Evolutionary conservation across 257 asterid species (phyloP), one percentile per base, ranked within the genome.

Genomic region (Ajuga chamaepitys): DNA sequence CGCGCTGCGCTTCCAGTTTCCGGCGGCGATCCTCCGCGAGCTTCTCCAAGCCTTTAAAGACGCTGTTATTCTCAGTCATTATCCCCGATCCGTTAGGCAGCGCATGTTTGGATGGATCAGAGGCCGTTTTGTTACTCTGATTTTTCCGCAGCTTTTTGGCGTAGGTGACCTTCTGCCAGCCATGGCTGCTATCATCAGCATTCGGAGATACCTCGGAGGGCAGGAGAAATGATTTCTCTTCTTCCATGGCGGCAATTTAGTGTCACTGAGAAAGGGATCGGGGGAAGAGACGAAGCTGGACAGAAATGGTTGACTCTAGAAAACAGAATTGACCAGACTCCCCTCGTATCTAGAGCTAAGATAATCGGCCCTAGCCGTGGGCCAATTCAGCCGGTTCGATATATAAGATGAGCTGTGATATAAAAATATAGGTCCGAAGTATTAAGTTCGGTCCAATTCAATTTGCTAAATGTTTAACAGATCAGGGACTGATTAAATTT

Each of bases 21-120:
- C 78, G 79, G 62, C 94, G 94, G 1, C 91, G 83, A 57, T 88
- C 96, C 79, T 79, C 96, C 18, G 95, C 75, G 20, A 82, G 88
- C 87, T 85, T 88, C 85, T 88, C 96, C 65, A 88, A 58, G 9
- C 86, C 81, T 60, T 65, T 75, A 37, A 85, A 88, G 42, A 85
- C 91, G 62, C 70, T 54, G 58, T 58, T 74, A 6, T 71, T 70
- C 0, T 75, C 79, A 3, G 67, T 16, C 4, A 17, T 41, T 40
- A 52, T 22, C 1, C 55, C 80, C 61, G 93, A 83, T 85, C 88
- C 95, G 75, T 80, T 76, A 30, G 85, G 52, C 20, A 64, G 44
- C 1, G 37, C 37, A 30, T 4, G 7, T 74, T 56, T 79, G 0
- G 75, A 16, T 13, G 75, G 28, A 70, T 80, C 95, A 28, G 18